These are phyloP conservation scores for Tricharina praecox DNA, from an alignment of 495 filamentous ascomycete species.

Conservation along the genomic window DNA sequence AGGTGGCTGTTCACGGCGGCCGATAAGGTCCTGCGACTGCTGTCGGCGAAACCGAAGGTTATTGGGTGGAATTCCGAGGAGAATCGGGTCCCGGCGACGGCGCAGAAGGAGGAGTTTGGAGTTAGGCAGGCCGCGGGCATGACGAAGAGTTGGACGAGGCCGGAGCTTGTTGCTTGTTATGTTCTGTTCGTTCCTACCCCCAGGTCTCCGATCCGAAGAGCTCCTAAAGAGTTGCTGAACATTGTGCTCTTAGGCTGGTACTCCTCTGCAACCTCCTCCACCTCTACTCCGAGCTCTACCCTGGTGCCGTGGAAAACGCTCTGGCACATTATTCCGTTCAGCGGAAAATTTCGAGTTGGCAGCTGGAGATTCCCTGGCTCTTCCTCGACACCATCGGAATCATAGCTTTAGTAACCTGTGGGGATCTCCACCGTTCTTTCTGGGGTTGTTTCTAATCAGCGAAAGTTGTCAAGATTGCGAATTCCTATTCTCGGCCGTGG, in stretches of 20 bases:
- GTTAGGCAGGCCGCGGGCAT: conserved; percentile 14
- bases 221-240: no score
- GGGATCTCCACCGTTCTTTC: background rate
- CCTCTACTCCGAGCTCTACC: conserved; percentile 4
- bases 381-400: conserved; percentile 11
- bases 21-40: background rate
- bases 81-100: background rate
- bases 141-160: conserved; percentile 13
- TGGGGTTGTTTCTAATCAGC: background rate
- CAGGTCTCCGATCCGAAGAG: no score
- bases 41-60: background rate
- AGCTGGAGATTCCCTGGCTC: background rate
- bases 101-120: conserved; percentile 12
- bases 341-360: no score
- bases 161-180: conserved; percentile 11
- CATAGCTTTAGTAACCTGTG: conserved; percentile 15
- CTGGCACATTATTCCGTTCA: conserved; percentile 8
- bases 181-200: conserved; percentile 7
- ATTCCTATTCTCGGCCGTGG: conserved; percentile 13
- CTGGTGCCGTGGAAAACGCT: conserved; percentile 1
- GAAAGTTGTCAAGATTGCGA: conserved; percentile 21
- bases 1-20: background rate
- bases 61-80: background rate
- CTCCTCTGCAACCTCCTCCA: conserved; percentile 9
- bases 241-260: conserved; percentile 5